Evolutionary conservation across 2,329 filamentous ascomycete species (phyloP).

Genomic region (Pseudogymnoascus sp.): DNA sequence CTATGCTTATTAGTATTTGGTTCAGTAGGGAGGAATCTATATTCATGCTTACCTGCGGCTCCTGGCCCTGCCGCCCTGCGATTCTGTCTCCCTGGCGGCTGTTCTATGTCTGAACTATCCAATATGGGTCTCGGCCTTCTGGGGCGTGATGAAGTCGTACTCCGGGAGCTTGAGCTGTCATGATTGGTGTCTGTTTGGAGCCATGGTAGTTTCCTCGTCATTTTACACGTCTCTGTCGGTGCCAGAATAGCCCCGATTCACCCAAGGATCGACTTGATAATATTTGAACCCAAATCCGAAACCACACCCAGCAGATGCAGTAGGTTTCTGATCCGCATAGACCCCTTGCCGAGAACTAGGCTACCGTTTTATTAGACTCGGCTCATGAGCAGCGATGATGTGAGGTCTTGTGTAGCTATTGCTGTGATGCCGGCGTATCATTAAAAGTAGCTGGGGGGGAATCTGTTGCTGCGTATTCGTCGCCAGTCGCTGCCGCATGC

Average conservation of each 20-base stretch:
- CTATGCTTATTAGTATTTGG: background rate
- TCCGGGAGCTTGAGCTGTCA: background rate
- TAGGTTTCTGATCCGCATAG: background rate
- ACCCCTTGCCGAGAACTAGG: background rate
- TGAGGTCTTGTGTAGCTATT: background rate
- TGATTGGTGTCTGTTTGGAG: background rate
- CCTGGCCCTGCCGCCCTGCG: background rate
- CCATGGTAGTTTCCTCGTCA: conserved; percentile 3
- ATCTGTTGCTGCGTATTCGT: background rate
- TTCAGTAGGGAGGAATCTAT: background rate
- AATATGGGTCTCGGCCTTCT: background rate
- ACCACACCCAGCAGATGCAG: background rate
- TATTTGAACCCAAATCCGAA: background rate
- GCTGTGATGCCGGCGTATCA: background rate
- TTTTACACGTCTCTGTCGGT: background rate
- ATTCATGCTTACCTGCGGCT: background rate
- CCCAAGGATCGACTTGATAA: background rate
- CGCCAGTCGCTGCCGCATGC: background rate
- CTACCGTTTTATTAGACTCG: background rate
- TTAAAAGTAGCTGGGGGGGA: background rate
- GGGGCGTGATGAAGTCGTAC: background rate
- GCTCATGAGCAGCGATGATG: background rate
- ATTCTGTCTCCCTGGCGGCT: background rate
- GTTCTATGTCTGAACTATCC: conserved; percentile 2
- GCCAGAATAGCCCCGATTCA: background rate